Conservation (phyloP, 139 green algal species). For the Volvox reticuliferus region DNA sequence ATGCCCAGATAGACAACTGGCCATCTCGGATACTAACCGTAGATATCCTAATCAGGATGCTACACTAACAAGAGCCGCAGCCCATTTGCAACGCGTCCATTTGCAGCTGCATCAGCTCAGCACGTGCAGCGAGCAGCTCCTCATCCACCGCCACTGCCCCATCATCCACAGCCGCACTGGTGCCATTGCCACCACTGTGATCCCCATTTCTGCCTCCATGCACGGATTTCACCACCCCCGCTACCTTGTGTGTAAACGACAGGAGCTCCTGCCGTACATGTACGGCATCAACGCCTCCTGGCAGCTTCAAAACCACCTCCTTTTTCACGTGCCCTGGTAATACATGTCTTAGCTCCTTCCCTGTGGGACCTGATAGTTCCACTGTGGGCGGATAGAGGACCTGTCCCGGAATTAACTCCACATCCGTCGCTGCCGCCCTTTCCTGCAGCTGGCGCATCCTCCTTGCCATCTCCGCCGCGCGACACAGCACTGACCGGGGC, state of each 20-base stretch:
- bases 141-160: background rate
- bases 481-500: background rate
- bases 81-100: background rate
- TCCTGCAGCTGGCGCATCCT: background rate
- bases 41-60: no score
- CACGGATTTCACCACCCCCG: background rate
- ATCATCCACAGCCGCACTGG: background rate
- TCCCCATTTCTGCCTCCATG: background rate
- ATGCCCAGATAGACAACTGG: no score
- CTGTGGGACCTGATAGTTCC: background rate
- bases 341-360: background rate
- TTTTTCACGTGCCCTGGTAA: background rate
- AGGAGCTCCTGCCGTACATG: constrained; percentile 13
- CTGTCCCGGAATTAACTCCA: background rate
- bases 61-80: background rate
- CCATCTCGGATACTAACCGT: no score
- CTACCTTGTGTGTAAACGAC: background rate
- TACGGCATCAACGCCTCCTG: background rate
- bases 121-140: background rate
- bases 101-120: background rate
- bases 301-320: background rate
- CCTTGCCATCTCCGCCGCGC: constrained; percentile 18
- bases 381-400: background rate
- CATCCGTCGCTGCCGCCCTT: no score
- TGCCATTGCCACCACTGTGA: background rate